Evolutionary conservation across 192 early-diverging fungal species (phyloP).

Genomic region (Rhizophagus prolifer): DNA sequence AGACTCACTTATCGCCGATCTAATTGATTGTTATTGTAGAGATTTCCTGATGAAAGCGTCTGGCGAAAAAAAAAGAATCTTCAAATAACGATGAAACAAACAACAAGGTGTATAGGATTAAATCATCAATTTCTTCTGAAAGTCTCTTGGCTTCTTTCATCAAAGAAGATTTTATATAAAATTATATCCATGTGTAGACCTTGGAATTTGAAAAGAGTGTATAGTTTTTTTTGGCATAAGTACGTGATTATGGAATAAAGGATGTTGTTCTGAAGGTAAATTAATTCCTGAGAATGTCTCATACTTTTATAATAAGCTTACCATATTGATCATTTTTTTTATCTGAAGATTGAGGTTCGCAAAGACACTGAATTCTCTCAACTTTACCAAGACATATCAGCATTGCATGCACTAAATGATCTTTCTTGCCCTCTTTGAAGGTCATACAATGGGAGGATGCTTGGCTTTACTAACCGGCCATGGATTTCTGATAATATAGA

Average conservation of each 20-base stretch:
- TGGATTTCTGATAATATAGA: too few species aligned
- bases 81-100: constrained; percentile 5
- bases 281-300: constrained; percentile 24
- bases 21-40: too few species aligned
- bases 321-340: constrained; percentile 19
- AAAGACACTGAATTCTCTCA: constrained; percentile 1
- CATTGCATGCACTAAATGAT: background rate
- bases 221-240: constrained; percentile 27
- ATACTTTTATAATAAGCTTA: constrained; percentile 26
- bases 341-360: constrained; percentile 18
- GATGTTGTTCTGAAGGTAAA: constrained; percentile 30
- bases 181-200: constrained; percentile 22
- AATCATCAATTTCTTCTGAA: constrained; percentile 22
- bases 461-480: too few species aligned
- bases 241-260: constrained; percentile 28
- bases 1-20: too few species aligned
- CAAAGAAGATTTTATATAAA: constrained; percentile 13
- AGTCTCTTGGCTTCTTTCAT: constrained; percentile 30
- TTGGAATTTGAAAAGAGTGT: constrained; percentile 16
- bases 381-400: constrained; percentile 26
- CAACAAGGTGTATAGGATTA: constrained; percentile 27
- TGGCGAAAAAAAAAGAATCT: too few species aligned
- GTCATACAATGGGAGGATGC: background rate
- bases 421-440: constrained; percentile 18
- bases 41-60: too few species aligned